Evolutionary conservation across 108 stramenopile genomes (phyloP).

Genomic region (Schizochytrium sp.): DNA sequence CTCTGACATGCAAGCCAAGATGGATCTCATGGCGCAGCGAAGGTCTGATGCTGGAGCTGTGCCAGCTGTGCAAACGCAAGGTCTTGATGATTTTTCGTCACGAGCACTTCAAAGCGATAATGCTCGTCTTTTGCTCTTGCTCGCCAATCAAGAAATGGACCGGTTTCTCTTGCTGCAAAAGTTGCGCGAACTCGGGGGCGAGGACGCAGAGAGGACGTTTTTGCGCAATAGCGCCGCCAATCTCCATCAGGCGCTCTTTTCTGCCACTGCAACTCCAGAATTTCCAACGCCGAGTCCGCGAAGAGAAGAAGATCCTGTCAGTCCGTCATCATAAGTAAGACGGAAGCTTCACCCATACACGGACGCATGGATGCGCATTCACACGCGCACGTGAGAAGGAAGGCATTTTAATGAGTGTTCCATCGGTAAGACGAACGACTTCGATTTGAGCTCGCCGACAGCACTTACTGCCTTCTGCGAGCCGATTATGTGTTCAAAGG

Average conservation of each 20-base stretch:
- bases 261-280: neutral
- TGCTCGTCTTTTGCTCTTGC: neutral
- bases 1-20: neutral
- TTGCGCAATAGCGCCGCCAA: neutral
- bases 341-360: too few species aligned
- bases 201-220: neutral
- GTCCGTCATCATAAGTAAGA: too few species aligned
- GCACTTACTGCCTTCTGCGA: too few species aligned
- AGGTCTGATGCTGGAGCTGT: neutral
- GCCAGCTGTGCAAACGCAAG: neutral
- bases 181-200: neutral
- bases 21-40: neutral
- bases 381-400: too few species aligned
- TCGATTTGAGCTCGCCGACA: too few species aligned
- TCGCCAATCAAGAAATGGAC: constrained; percentile 1
- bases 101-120: neutral
- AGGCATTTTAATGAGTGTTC: too few species aligned
- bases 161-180: neutral
- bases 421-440: too few species aligned
- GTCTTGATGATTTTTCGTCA: neutral
- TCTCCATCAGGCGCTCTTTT: neutral
- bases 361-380: too few species aligned
- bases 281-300: too few species aligned
- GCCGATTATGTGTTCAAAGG: too few species aligned
- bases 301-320: too few species aligned